phyloP scores from a whole-genome alignment of 306 rosid species.

The Albizia julibrissin region DNA sequence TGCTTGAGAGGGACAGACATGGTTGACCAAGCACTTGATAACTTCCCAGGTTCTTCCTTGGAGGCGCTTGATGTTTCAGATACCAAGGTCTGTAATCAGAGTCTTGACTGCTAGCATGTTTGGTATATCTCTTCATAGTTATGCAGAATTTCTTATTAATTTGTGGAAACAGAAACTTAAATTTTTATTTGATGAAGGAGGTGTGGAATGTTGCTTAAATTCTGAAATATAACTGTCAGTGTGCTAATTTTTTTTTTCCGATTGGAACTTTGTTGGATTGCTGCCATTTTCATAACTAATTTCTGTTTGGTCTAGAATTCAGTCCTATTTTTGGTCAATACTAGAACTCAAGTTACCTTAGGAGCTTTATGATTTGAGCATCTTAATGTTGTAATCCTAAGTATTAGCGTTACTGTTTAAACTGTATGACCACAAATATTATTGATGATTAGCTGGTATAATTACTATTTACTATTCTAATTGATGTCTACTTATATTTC shows the following conservation, averaged over 20 bases:
- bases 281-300: slow-evolving; percentile 16
- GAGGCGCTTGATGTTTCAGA: slow-evolving; percentile 79
- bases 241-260: slow-evolving; percentile 1
- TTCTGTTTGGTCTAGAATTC: slow-evolving; percentile 18
- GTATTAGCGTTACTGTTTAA: slow-evolving; percentile 9
- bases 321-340: neutral
- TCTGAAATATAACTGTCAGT: slow-evolving; percentile 4
- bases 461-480: slow-evolving; percentile 8
- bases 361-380: slow-evolving; percentile 22
- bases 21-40: slow-evolving; percentile 59
- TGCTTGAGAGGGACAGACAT: slow-evolving; percentile 69
- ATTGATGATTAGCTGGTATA: slow-evolving; percentile 8
- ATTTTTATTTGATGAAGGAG: slow-evolving; percentile 11
- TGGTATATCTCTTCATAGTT: slow-evolving; percentile 8
- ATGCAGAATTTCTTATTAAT: slow-evolving; percentile 20
- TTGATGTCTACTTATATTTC: neutral
- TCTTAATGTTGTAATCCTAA: neutral
- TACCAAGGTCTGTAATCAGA: slow-evolving; percentile 63
- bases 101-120: slow-evolving; percentile 28
- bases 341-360: slow-evolving; percentile 2
- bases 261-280: slow-evolving; percentile 7
- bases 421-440: slow-evolving; percentile 7
- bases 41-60: slow-evolving; percentile 68
- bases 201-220: slow-evolving; percentile 28
- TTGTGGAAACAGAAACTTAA: slow-evolving; percentile 3